A percentile compares a stretch with the other conserved stretches of the same genome.
Conservation (phyloP, 768 basidiomycete species). For the Tulasnella sp. region DNA sequence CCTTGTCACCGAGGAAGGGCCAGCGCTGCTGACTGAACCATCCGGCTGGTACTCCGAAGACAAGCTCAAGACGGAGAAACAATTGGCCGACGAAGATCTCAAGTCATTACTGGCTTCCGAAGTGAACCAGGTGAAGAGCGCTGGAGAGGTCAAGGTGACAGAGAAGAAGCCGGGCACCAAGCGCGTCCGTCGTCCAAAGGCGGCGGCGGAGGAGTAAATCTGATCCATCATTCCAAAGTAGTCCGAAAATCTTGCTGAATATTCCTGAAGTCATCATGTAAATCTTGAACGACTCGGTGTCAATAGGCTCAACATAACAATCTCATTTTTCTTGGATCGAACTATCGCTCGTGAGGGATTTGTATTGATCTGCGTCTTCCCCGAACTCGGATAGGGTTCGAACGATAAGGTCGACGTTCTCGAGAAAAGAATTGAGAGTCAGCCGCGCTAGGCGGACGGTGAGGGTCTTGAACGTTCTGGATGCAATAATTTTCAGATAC, state of each 20-base stretch:
- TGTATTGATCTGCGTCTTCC: constrained; percentile 38
- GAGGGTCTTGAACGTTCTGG: constrained; percentile 59
- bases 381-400: constrained; percentile 75
- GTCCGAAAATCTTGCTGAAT: background rate
- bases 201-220: background rate
- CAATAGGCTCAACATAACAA: background rate
- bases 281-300: background rate
- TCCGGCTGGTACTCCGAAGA: constrained; percentile 92
- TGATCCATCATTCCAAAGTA: background rate
- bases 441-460: constrained; percentile 80
- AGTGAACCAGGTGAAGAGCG: background rate
- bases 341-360: background rate
- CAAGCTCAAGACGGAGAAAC: constrained; percentile 79
- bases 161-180: background rate
- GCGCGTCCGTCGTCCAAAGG: background rate
- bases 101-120: constrained; percentile 64
- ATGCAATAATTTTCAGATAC: background rate
- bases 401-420: constrained; percentile 77
- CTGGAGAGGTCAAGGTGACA: background rate
- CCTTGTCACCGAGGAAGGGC: constrained; percentile 82
- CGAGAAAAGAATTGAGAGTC: constrained; percentile 74
- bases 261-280: background rate
- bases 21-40: constrained; percentile 72
- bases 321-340: background rate
- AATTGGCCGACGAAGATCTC: constrained; percentile 77